Conservation (phyloP, 805 yeast species). For the Teunomyces aglyptinius region DNA sequence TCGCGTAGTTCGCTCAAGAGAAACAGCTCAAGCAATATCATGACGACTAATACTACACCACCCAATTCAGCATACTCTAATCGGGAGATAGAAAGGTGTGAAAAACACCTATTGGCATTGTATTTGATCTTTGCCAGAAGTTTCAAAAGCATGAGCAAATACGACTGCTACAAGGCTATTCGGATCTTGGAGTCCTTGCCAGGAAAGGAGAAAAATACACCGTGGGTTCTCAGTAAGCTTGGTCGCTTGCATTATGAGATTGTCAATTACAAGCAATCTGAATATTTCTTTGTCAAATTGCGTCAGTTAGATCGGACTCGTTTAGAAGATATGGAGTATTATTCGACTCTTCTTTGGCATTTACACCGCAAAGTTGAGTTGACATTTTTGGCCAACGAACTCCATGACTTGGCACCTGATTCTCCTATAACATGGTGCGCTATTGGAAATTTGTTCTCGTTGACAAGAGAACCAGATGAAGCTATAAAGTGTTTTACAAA, state of each 20-base stretch:
- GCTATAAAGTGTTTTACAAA: conserved; percentile 85
- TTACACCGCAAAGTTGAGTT: conserved; percentile 75
- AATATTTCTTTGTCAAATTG: conserved; percentile 57
- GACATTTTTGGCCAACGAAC: conserved; percentile 79
- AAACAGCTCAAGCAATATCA: conserved; percentile 7
- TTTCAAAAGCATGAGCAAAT: conserved; percentile 58
- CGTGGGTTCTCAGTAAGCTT: conserved; percentile 79
- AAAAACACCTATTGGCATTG: conserved; percentile 44
- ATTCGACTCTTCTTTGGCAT: conserved; percentile 92
- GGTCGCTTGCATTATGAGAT: conserved; percentile 86
- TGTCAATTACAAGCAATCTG: conserved; percentile 79
- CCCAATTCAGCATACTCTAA: conserved; percentile 9
- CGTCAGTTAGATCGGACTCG: conserved; percentile 75
- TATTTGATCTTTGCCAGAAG: conserved; percentile 59
- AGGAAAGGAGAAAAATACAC: conserved; percentile 59
- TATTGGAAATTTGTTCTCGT: conserved; percentile 83
- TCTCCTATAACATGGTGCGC: conserved; percentile 89
- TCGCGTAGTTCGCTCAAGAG: conserved; percentile 7
- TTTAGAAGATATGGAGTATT: conserved; percentile 84
- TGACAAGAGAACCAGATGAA: conserved; percentile 81
- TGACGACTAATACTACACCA: neutral
- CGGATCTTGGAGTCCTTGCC: conserved; percentile 66
- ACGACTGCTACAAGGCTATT: conserved; percentile 79
- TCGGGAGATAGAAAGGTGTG: conserved; percentile 31
- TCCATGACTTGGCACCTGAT: conserved; percentile 60